These are phyloP conservation scores for Cystobasidiaceae sp. DNA, from an alignment of 1,284 basidiomycete species.

Conservation along the genomic window DNA sequence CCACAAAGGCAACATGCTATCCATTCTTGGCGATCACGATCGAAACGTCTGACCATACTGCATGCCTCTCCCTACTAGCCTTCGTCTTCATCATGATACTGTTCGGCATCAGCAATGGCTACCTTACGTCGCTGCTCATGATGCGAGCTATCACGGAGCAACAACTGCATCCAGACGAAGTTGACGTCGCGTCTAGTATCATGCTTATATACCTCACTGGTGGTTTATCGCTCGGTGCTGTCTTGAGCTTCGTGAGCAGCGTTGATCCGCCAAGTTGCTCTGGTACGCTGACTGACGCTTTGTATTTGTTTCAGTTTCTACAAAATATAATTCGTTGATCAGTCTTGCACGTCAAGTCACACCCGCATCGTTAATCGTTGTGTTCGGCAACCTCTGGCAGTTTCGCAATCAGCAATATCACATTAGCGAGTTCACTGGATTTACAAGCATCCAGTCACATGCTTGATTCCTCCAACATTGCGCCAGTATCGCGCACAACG, in stretches of 20 bases:
- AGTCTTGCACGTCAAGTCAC: too few relatives aligned
- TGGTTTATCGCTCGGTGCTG: conserved; percentile 16
- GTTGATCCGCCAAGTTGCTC: background rate
- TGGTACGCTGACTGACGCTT: too few relatives aligned
- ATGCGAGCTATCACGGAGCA: conserved; percentile 40
- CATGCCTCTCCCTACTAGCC: conserved; percentile 11
- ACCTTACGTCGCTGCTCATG: conserved; percentile 42
- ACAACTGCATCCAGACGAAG: conserved; percentile 39
- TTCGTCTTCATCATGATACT: conserved; percentile 40
- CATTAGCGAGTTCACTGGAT: too few relatives aligned
- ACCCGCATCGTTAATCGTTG: too few relatives aligned
- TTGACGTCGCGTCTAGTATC: conserved; percentile 36
- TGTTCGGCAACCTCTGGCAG: too few relatives aligned
- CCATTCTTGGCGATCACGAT: background rate
- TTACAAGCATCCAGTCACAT: too few relatives aligned
- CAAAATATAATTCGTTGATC: too few relatives aligned
- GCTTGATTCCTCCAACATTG: too few relatives aligned
- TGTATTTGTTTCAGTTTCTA: too few relatives aligned
- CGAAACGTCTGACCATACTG: background rate
- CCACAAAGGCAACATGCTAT: background rate
- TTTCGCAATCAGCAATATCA: too few relatives aligned
- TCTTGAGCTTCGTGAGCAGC: conserved; percentile 11
- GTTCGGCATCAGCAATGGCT: conserved; percentile 43
- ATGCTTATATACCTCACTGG: conserved; percentile 24
- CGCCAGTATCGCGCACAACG: too few relatives aligned